phyloP scores from a whole-genome alignment of 2,329 filamentous ascomycete genomes.

The Didymella segeticola region DNA sequence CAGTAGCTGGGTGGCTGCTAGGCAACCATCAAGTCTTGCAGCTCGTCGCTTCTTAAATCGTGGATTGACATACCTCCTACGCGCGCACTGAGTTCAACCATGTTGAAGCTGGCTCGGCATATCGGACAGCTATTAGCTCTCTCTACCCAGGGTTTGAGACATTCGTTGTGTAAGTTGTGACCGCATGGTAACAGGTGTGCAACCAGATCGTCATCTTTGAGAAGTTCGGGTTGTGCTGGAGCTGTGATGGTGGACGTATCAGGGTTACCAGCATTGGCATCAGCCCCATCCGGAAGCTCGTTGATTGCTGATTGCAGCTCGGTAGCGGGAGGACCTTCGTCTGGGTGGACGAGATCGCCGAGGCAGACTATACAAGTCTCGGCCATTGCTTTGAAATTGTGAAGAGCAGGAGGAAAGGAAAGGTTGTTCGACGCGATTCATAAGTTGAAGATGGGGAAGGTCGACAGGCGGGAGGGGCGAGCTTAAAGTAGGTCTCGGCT shows the following conservation, averaged over 20 bases:
- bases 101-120: conserved; percentile 89
- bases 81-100: conserved; percentile 81
- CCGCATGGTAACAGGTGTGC: conserved; percentile 77
- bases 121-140: conserved; percentile 98
- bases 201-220: conserved; percentile 60
- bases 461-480: conserved; percentile 39
- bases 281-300: conserved; percentile 36
- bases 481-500: conserved; percentile 31
- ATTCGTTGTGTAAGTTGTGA: conserved; percentile 91
- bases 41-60: conserved; percentile 25
- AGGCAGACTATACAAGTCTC: conserved; percentile 76
- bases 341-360: conserved; percentile 69
- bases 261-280: conserved; percentile 29
- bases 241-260: conserved; percentile 23
- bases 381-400: conserved; percentile 57
- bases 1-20: conserved; percentile 27
- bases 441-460: conserved; percentile 43
- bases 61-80: conserved; percentile 70
- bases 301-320: conserved; percentile 33
- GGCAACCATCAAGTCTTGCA: conserved; percentile 25
- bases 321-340: conserved; percentile 50
- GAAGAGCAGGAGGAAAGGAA: conserved; percentile 27
- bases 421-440: conserved; percentile 40
- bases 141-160: conserved; percentile 92
- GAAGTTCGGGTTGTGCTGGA: conserved; percentile 43